Evolutionary conservation across 2,329 filamentous ascomycete species (phyloP), one percentile per base, ranked within the genome.

Genomic region (Fusarium penzigii): DNA sequence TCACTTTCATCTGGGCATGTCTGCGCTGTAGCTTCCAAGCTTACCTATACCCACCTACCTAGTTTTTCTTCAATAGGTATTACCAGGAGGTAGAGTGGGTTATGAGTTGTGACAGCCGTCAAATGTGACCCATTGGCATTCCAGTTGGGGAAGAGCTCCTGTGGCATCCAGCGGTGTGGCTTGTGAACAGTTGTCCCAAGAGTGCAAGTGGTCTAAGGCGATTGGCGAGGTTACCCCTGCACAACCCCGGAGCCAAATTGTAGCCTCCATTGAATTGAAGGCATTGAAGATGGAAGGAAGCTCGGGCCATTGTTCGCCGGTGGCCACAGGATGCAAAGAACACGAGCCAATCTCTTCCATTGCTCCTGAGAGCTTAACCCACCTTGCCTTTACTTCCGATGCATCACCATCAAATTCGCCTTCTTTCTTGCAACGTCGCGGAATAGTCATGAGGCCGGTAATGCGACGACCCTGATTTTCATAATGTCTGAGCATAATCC

Each of bases 401-500:
- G 20, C 20, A 25, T 25, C 20, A 25, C 20, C 20, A 25, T 25
- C 41, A 44, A 14, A 11, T 36, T 11, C 9, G 32, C 9, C 3
- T 36, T 36, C 13, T 11, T 14, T 47, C 42, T 43, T 8, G 20
- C 41, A 38, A 17, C 29, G 38, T 39, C 45, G 44, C 41, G 9
- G 36, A 29, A 59, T 59, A 55, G 63, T 55, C 59, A 65, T 65
- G 63, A 65, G 48, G 59, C 42, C 47, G 20, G 20, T 25, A 25
- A 49, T 62, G 40, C 32, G 42, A 40, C 49, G 48, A 47, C 46
- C 46, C 57, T 45, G 50, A 47, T 63, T 39, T 45, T 38, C 48
- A 70, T 63, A 66, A 96, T 96, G 91, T 80, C 86, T 68, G 89
- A 93, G 59, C 74, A 85, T 49, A 92, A 92, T 71, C 94, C 94